Percentiles rank a stretch among this genome's conserved stretches.
Conservation (phyloP, 805 yeast genomes). For the Wickerhamiella hasegawae region DNA sequence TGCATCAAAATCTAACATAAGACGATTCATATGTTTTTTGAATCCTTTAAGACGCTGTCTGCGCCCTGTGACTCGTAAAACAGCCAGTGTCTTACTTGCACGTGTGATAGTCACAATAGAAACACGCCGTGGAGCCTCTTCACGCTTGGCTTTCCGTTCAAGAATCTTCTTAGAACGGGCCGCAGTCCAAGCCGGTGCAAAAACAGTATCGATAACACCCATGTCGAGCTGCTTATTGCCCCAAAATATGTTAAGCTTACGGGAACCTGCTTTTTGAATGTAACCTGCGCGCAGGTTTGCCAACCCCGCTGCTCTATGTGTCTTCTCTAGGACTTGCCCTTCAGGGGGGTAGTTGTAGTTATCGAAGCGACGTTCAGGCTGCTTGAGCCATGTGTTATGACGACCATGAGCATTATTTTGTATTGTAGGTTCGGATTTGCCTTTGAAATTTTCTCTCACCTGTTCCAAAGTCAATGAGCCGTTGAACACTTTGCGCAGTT, state of each 20-base stretch:
- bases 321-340: no score
- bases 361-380: slow-evolving; percentile 11
- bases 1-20: slow-evolving; percentile 3
- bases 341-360: slow-evolving; percentile 11
- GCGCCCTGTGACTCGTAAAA: slow-evolving; percentile 12
- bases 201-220: slow-evolving; percentile 9
- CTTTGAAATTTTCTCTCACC: not conserved
- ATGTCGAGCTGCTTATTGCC: no score
- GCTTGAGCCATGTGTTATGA: slow-evolving; percentile 12
- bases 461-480: slow-evolving; percentile 3
- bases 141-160: not conserved
- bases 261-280: no score
- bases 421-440: no score
- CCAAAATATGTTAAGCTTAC: no score
- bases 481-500: slow-evolving; percentile 6
- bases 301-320: slow-evolving; percentile 1
- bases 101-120: slow-evolving; percentile 8
- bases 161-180: not conserved
- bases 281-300: not conserved
- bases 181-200: slow-evolving; percentile 8
- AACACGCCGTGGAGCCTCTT: slow-evolving; percentile 9
- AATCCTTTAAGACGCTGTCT: slow-evolving; percentile 8
- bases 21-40: slow-evolving; percentile 5
- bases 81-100: slow-evolving; percentile 7
- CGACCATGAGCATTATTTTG: no score